These are phyloP conservation scores for Nevesoporus exiguus DNA, from an alignment of 768 basidiomycete species.

Conservation along the genomic window DNA sequence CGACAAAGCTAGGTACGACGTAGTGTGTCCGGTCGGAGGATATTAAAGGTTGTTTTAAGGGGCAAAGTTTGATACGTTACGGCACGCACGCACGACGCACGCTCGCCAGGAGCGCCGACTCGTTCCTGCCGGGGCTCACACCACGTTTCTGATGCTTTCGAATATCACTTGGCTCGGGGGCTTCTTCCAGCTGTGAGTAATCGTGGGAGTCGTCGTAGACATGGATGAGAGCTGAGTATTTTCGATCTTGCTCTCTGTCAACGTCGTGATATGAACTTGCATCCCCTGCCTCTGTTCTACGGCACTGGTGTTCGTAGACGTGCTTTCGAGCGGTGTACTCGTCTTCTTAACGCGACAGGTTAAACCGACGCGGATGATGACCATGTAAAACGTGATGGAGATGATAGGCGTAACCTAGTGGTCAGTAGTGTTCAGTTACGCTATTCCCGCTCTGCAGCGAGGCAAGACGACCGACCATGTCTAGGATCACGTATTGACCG, in stretches of 20 bases:
- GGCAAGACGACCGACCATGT: slow-evolving; percentile 3
- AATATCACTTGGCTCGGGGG: no score
- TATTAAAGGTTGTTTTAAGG: no score
- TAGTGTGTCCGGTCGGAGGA: no score
- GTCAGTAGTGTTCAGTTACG: neutral
- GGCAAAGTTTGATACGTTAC: no score
- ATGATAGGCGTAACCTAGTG: slow-evolving; percentile 9
- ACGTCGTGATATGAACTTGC: neutral
- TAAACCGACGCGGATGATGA: slow-evolving; percentile 8
- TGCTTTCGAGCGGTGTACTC: neutral
- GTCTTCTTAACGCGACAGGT: neutral
- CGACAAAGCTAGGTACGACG: no score
- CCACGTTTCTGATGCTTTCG: no score
- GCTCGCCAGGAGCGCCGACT: no score
- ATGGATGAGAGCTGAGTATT: neutral
- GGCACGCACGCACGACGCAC: no score
- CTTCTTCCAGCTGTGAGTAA: no score
- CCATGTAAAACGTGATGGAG: slow-evolving; percentile 14
- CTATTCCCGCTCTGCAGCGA: neutral
- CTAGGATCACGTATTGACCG: slow-evolving; percentile 9
- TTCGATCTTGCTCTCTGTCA: neutral
- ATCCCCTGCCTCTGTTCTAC: neutral
- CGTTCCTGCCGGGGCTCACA: no score
- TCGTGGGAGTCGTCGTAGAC: no score
- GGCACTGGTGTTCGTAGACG: no score